Base-by-base conservation (phyloP, 1,284 basidiomycete species). In the Irpex lacteus region DNA sequence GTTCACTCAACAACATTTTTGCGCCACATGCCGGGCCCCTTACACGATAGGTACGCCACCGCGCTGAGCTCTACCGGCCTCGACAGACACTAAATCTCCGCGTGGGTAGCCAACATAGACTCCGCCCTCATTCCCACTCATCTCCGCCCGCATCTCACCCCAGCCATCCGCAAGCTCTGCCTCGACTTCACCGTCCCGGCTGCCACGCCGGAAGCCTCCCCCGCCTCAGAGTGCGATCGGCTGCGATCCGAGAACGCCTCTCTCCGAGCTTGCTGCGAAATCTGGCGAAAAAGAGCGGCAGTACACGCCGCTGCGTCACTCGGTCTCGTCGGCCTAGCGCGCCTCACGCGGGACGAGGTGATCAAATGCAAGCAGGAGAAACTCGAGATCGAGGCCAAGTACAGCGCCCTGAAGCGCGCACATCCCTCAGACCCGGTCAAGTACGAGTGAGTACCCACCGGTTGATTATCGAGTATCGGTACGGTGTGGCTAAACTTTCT, bases 281-380 rank as follows among this genome's bases (percentile, higher is more conserved):
- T 82, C 67, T 87, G 85, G 85, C 81, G 83, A 54, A 81, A 80
- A 62, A 82, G 85, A 50, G 85, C 85, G 9, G 82, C 85, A 64
- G 76, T 82, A 7, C 85, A 87, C 67, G 81, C 84, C 8, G 77
- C 82, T 3, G 83, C 84, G 11, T 86, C 83, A 32, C 72, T 85
- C 34, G 81, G 82, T 38, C 78, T 87, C 49, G 76, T 85, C 52
- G 79, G 81, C 34, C 77, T 86, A 60, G 78, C 83, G 13, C 78
- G 81, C 50, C 70, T 80, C 3, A 78, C 84, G 4, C 79, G 79
- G 57, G 82, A 85, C 62, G 78, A 82, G 54, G 81, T 80, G n/a
- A 61, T 82, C 13, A 75, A 75, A 59, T 73, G 83, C 65, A 79
- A 80, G 65, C 74, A 74, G 36, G 83, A 87, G 70, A 74, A 74